These are phyloP conservation scores for Citrus hindsii DNA, from an alignment of 345 rosid genomes.

Conservation along the genomic window DNA sequence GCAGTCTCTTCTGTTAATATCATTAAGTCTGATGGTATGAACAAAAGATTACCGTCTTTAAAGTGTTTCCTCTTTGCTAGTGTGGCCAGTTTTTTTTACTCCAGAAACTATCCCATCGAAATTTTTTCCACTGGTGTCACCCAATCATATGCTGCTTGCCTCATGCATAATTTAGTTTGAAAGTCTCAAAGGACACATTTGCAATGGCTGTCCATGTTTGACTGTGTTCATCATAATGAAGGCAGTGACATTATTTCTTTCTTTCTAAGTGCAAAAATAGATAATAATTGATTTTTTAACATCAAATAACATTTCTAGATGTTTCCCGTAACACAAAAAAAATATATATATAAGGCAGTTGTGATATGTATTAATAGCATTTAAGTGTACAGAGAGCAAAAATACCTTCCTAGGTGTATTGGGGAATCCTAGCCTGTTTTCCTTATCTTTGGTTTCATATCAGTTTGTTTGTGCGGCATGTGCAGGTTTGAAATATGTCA, in stretches of 20 bases:
- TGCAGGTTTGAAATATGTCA: slow-evolving; percentile 48
- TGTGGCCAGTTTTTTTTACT: background rate
- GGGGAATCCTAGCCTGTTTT: background rate
- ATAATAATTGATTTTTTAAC: background rate
- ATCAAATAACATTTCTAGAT: background rate
- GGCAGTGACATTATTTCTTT: background rate
- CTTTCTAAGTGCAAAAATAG: background rate
- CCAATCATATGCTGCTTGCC: background rate
- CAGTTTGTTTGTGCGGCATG: background rate
- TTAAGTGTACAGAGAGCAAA: background rate
- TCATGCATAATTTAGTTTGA: background rate
- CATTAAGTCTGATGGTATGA: slow-evolving; percentile 51
- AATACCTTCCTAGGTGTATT: background rate
- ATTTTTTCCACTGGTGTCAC: background rate
- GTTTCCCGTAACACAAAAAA: background rate
- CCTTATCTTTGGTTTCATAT: background rate
- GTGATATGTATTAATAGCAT: background rate
- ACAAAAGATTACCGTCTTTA: background rate
- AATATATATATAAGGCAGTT: background rate
- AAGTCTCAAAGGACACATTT: too few species aligned
- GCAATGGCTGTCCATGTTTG: background rate
- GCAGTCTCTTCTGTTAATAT: slow-evolving; percentile 72
- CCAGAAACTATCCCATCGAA: background rate
- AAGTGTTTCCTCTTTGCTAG: background rate
- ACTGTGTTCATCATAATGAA: background rate